These are phyloP conservation scores for Colletotrichum higginsianum DNA, from an alignment of 2,329 filamentous ascomycete species.

Conservation along the genomic window DNA sequence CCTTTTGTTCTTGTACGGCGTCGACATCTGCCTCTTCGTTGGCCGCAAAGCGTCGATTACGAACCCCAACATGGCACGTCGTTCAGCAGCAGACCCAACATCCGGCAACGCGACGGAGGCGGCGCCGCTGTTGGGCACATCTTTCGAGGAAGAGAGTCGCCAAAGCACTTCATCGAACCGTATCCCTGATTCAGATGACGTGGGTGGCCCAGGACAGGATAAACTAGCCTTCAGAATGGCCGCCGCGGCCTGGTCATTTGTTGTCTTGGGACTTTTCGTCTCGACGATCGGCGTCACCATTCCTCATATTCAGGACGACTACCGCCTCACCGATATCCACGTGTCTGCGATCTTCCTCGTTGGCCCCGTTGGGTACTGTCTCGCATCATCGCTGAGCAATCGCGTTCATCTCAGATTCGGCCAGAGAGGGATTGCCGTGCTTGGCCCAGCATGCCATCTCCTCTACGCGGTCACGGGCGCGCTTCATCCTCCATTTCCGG, in stretches of 20 bases:
- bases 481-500: conserved; percentile 78
- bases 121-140: not conserved
- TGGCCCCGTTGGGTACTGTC: conserved; percentile 59
- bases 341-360: conserved; percentile 62
- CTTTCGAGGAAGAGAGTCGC: not conserved
- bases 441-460: conserved; percentile 56
- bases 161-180: no score
- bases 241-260: conserved; percentile 32
- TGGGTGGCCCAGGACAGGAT: not conserved
- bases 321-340: conserved; percentile 57
- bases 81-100: no score
- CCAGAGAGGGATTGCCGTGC: conserved; percentile 67
- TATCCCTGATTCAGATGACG: not conserved
- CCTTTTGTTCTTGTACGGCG: no score
- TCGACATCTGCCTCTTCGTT: no score
- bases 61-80: not conserved
- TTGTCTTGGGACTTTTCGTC: conserved; percentile 47
- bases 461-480: conserved; percentile 75
- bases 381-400: conserved; percentile 56
- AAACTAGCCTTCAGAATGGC: not conserved
- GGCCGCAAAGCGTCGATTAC: no score
- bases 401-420: conserved; percentile 66
- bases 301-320: conserved; percentile 55
- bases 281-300: conserved; percentile 49
- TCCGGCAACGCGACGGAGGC: not conserved